Percentiles rank a stretch among this genome's conserved stretches.
Conservation (phyloP, 2,329 filamentous ascomycete species). For the Metarhizium album region DNA sequence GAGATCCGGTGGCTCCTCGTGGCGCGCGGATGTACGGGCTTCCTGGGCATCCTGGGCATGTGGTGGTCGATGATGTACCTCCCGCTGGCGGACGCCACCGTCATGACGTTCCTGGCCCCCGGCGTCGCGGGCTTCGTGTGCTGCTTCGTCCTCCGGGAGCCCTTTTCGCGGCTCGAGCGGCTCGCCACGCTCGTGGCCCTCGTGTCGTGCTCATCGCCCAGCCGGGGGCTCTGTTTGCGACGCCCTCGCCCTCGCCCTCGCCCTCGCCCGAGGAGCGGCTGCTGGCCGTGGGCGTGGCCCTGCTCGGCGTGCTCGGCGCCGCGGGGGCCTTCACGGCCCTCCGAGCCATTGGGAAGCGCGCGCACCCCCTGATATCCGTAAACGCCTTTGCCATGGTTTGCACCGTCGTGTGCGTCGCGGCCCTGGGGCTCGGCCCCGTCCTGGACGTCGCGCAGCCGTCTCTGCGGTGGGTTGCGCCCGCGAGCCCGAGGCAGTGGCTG, state of each 20-base stretch:
- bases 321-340: slow-evolving; percentile 66
- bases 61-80: slow-evolving; percentile 62
- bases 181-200: slow-evolving; percentile 66
- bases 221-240: slow-evolving; percentile 46
- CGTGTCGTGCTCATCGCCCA: slow-evolving; percentile 74
- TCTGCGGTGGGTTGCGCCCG: slow-evolving; percentile 32
- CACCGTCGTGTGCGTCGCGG: slow-evolving; percentile 52
- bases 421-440: slow-evolving; percentile 42
- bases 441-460: slow-evolving; percentile 34
- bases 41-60: slow-evolving; percentile 69
- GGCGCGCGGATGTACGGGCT: slow-evolving; percentile 57
- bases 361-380: slow-evolving; percentile 73
- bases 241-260: no score
- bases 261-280: slow-evolving; percentile 56
- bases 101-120: slow-evolving; percentile 79
- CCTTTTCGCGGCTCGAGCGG: slow-evolving; percentile 68
- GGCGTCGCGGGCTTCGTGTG: slow-evolving; percentile 72
- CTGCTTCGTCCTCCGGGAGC: slow-evolving; percentile 62
- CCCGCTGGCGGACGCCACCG: slow-evolving; percentile 76
- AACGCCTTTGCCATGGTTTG: slow-evolving; percentile 72
- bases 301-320: slow-evolving; percentile 68
- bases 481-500: slow-evolving; percentile 45
- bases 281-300: slow-evolving; percentile 56
- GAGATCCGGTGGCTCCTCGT: slow-evolving; percentile 59
- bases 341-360: slow-evolving; percentile 67